These are phyloP conservation scores for Blumeria graminis DNA, from an alignment of 2,329 filamentous ascomycete species.

Conservation along the genomic window DNA sequence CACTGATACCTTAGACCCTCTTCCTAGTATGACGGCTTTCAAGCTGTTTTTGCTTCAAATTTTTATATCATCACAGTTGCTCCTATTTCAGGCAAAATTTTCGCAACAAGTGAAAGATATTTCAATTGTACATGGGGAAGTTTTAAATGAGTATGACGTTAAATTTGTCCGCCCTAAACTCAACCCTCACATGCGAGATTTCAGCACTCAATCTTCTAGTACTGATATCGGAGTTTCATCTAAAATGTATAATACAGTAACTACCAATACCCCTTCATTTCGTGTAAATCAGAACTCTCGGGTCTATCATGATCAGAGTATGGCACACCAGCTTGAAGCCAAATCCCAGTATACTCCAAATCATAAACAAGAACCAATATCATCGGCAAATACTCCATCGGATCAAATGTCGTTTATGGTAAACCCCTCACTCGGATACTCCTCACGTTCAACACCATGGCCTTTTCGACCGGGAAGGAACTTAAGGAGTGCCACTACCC, in stretches of 20 bases:
- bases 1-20: constrained; percentile 48
- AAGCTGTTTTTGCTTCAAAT: constrained; percentile 52
- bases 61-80: constrained; percentile 55
- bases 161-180: constrained; percentile 84
- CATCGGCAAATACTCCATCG: too few species aligned
- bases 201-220: constrained; percentile 46
- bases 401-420: too few species aligned
- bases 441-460: too few species aligned
- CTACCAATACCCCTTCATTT: background rate
- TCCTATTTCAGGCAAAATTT: constrained; percentile 48
- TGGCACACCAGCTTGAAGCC: too few species aligned
- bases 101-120: constrained; percentile 69
- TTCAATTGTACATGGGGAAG: constrained; percentile 67
- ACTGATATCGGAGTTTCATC: background rate
- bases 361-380: too few species aligned
- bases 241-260: background rate
- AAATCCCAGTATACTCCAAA: too few species aligned
- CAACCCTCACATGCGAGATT: constrained; percentile 55
- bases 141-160: constrained; percentile 82
- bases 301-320: too few species aligned
- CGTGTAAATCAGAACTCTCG: too few species aligned
- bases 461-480: too few species aligned
- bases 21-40: constrained; percentile 67
- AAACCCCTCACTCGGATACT: too few species aligned
- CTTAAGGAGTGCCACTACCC: too few species aligned